These are phyloP conservation scores for Volutella citrinella DNA, from an alignment of 2,329 filamentous ascomycete species.

Conservation along the genomic window DNA sequence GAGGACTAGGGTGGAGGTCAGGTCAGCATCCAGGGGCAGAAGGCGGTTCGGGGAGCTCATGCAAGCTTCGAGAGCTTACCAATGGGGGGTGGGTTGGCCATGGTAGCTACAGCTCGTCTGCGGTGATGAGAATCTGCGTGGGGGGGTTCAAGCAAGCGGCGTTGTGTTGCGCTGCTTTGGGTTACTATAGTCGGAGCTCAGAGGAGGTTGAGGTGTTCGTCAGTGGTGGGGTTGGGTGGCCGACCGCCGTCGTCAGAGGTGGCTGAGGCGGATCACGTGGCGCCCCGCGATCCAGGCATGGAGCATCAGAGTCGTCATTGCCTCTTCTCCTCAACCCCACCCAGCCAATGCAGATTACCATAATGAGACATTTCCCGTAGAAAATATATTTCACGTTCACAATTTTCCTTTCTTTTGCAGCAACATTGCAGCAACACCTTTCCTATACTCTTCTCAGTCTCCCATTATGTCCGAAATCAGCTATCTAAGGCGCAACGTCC, in stretches of 20 bases:
- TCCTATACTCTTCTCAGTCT: too few relatives aligned
- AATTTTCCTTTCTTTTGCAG: neutral
- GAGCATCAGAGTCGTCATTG: conserved; percentile 2
- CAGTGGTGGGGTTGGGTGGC: conserved; percentile 31
- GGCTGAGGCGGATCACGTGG: conserved; percentile 37
- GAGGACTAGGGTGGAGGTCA: conserved; percentile 64
- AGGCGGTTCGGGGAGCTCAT: conserved; percentile 9
- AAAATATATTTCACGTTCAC: neutral
- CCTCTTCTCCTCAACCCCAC: conserved; percentile 3
- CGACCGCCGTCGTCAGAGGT: conserved; percentile 34
- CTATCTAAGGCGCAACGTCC: conserved; percentile 16
- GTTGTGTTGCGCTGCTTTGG: conserved; percentile 15
- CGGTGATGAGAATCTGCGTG: too few relatives aligned
- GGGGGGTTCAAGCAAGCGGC: too few relatives aligned
- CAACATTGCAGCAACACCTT: too few relatives aligned
- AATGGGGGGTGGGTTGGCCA: conserved; percentile 54
- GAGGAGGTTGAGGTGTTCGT: conserved; percentile 28
- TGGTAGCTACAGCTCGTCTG: conserved; percentile 35
- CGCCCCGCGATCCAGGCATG: conserved; percentile 25
- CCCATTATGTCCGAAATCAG: conserved; percentile 19
- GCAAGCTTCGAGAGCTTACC: conserved; percentile 36
- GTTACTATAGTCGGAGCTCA: conserved; percentile 23
- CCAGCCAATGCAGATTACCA: conserved; percentile 1
- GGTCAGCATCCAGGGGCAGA: conserved; percentile 22
- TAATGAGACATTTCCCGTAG: neutral